Evolutionary conservation across 495 filamentous ascomycete genomes (phyloP).

Genomic region (Neurospora discreta): DNA sequence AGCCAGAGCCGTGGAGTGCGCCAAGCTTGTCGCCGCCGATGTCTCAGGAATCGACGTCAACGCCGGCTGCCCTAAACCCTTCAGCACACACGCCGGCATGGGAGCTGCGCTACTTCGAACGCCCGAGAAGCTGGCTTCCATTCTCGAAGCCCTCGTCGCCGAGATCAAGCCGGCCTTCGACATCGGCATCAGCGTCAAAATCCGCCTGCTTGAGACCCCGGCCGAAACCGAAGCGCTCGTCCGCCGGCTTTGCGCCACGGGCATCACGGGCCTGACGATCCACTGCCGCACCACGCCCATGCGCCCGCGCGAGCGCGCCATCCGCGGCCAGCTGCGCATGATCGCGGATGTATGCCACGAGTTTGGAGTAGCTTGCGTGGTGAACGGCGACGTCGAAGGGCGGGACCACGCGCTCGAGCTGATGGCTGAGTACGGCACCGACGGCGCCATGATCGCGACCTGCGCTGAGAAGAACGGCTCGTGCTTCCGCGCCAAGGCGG

Average conservation of each 20-base stretch:
- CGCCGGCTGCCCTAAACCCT: constrained; percentile 93
- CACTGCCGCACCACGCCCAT: constrained; percentile 95
- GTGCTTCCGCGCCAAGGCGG: constrained; percentile 56
- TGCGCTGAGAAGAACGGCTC: constrained; percentile 81
- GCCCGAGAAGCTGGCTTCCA: constrained; percentile 71
- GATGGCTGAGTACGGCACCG: constrained; percentile 63
- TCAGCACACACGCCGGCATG: constrained; percentile 86
- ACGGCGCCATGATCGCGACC: constrained; percentile 95
- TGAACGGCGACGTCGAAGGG: constrained; percentile 84
- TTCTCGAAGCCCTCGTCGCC: constrained; percentile 67
- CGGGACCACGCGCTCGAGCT: constrained; percentile 56
- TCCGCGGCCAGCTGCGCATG: constrained; percentile 76
- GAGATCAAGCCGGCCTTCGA: constrained; percentile 64
- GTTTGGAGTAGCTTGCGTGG: constrained; percentile 76
- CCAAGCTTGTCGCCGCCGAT: constrained; percentile 68
- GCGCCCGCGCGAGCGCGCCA: constrained; percentile 78
- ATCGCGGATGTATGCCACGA: constrained; percentile 64
- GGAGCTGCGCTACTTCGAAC: constrained; percentile 78
- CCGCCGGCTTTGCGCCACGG: constrained; percentile 60
- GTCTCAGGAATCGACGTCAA: constrained; percentile 95
- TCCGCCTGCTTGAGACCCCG: constrained; percentile 69
- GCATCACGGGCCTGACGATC: constrained; percentile 83
- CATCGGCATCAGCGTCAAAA: constrained; percentile 93
- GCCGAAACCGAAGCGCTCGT: constrained; percentile 66
- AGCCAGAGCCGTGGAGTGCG: constrained; percentile 69